phyloP scores from a whole-genome alignment of 352 stramenopile genomes.

The Globisporangium iwayamae region DNA sequence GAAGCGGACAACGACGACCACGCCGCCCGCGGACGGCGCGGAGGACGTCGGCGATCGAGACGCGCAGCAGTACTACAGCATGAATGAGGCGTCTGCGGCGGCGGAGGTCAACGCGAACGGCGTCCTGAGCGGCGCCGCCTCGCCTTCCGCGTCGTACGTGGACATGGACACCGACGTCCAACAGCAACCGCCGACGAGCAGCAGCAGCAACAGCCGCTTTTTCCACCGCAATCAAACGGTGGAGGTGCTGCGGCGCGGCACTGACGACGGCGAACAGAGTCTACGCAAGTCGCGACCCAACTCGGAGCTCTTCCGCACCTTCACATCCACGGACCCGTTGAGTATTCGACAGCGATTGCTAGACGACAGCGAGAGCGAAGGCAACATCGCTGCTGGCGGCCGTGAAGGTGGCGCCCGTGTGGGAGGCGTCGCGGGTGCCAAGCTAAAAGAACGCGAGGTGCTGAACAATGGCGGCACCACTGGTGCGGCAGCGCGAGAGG shows the following conservation, averaged over 20 bases:
- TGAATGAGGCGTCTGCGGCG: constrained; percentile 12
- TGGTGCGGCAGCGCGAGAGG: background rate
- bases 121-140: constrained; percentile 22
- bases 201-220: constrained; percentile 23
- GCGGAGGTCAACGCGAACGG: constrained; percentile 1
- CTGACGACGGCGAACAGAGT: constrained; percentile 16
- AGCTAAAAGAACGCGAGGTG: constrained; percentile 11
- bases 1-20: constrained; percentile 5
- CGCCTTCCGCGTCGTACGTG: constrained; percentile 15
- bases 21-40: constrained; percentile 1
- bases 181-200: constrained; percentile 17
- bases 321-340: constrained; percentile 63
- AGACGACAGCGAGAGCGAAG: constrained; percentile 38
- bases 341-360: constrained; percentile 53
- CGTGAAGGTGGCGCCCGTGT: background rate
- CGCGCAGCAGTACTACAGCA: constrained; percentile 12
- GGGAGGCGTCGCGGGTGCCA: constrained; percentile 2
- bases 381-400: constrained; percentile 1
- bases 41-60: background rate
- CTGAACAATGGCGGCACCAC: background rate
- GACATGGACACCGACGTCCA: constrained; percentile 16
- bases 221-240: constrained; percentile 78
- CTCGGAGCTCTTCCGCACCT: constrained; percentile 67
- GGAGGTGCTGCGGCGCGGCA: constrained; percentile 50
- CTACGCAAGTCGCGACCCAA: constrained; percentile 45